Conservation (phyloP, 1,284 basidiomycete genomes). For the Cutaneotrichosporon arboriforme region DNA sequence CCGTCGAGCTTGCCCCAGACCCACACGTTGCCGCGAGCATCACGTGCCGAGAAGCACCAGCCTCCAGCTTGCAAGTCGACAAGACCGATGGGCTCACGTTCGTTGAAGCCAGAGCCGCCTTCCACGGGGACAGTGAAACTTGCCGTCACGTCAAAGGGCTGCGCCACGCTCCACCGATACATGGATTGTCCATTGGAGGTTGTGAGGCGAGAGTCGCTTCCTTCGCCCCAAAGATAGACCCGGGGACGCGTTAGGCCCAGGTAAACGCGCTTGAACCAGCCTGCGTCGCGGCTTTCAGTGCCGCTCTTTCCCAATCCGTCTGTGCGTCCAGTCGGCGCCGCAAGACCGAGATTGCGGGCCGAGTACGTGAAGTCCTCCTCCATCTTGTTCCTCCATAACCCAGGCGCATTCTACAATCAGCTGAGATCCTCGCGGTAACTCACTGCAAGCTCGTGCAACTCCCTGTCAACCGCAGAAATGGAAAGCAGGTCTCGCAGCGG, state of each 20-base stretch:
- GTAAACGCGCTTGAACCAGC: constrained; percentile 74
- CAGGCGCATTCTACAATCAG: constrained; percentile 57
- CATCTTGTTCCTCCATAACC: constrained; percentile 69
- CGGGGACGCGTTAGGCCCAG: constrained; percentile 57
- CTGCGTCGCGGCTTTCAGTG: constrained; percentile 5
- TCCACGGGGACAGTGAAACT: neutral
- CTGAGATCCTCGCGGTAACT: constrained; percentile 53
- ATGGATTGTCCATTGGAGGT: neutral
- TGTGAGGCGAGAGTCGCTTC: constrained; percentile 29
- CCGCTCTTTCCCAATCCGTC: neutral
- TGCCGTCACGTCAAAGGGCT: neutral
- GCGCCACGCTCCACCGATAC: neutral
- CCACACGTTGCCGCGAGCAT: constrained; percentile 64
- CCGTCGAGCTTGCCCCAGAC: constrained; percentile 65
- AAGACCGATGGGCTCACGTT: constrained; percentile 42
- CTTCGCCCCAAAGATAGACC: constrained; percentile 76
- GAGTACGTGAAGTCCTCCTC: constrained; percentile 72
- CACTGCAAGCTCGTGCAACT: constrained; percentile 28
- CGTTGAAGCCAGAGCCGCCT: neutral
- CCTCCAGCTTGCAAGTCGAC: constrained; percentile 71
- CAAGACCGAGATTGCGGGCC: constrained; percentile 39
- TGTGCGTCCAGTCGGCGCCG: constrained; percentile 1
- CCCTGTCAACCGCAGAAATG: constrained; percentile 46
- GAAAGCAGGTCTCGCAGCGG: constrained; percentile 57
- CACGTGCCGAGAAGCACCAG: constrained; percentile 55